Evolutionary conservation across 208 protist species (phyloP).

Genomic region (Trypanosoma boissoni): DNA sequence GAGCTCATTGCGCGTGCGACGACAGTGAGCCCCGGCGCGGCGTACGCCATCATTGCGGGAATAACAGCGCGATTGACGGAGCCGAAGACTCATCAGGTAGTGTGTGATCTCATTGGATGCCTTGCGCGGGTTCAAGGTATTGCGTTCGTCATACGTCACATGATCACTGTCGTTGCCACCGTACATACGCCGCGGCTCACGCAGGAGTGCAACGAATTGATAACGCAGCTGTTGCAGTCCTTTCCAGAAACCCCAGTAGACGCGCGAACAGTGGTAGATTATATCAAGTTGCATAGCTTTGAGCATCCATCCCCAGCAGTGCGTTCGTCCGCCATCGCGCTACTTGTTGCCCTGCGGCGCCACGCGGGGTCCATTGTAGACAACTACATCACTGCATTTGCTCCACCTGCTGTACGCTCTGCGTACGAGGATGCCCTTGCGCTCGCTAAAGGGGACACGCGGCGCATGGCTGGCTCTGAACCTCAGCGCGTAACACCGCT

Average conservation of each 20-base stretch:
- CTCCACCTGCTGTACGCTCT: conserved; percentile 7
- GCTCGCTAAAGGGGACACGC: neutral
- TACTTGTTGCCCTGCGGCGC: conserved; percentile 41
- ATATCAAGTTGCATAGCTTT: conserved; percentile 55
- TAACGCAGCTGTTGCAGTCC: conserved; percentile 34
- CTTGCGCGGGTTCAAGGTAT: conserved; percentile 42
- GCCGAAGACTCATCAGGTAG: conserved; percentile 51
- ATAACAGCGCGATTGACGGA: conserved; percentile 63
- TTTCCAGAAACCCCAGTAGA: conserved; percentile 31
- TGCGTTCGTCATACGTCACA: conserved; percentile 70
- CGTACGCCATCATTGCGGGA: conserved; percentile 67
- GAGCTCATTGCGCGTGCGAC: conserved; percentile 35
- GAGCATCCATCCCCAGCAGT: conserved; percentile 46
- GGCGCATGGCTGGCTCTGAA: neutral
- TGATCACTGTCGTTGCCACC: conserved; percentile 40
- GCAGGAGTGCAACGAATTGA: conserved; percentile 74
- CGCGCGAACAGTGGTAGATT: conserved; percentile 50
- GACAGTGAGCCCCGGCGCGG: conserved; percentile 42
- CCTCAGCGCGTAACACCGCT: neutral
- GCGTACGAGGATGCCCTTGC: conserved; percentile 27
- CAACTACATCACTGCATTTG: conserved; percentile 12
- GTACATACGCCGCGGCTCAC: conserved; percentile 67
- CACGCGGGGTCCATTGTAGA: conserved; percentile 13
- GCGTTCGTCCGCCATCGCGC: conserved; percentile 33
- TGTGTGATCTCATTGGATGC: conserved; percentile 44